phyloP scores from a whole-genome alignment of 164 flowering plant species.

The Magnolia kwangsiensis region DNA sequence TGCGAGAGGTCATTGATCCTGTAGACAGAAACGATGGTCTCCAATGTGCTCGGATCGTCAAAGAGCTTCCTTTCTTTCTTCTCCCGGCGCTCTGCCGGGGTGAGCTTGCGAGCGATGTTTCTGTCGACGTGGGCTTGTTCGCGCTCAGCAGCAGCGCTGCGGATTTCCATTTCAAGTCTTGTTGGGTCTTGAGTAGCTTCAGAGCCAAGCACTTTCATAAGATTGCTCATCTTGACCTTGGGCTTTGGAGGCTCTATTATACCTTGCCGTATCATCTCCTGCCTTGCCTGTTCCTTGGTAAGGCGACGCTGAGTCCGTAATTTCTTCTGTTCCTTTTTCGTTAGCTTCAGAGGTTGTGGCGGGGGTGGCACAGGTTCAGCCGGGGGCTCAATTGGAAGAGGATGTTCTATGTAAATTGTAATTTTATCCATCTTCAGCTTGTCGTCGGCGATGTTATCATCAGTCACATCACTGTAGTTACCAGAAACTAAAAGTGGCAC shows the following conservation, averaged over 20 bases:
- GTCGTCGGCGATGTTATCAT: conserved; percentile 32
- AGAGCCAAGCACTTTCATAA: conserved; percentile 95
- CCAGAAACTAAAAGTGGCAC: conserved; percentile 54
- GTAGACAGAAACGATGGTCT: conserved; percentile 82
- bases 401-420: conserved; percentile 85
- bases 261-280: conserved; percentile 98
- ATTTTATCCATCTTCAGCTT: conserved; percentile 69
- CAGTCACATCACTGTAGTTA: conserved; percentile 40
- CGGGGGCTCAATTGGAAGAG: conserved; percentile 95
- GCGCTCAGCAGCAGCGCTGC: conserved; percentile 97
- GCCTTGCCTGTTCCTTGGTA: conserved; percentile 84
- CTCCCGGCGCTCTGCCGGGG: conserved; percentile 95
- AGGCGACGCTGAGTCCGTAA: conserved; percentile 88
- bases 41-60: conserved; percentile 72
- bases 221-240: conserved; percentile 93
- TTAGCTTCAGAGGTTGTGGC: conserved; percentile 90
- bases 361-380: conserved; percentile 96
- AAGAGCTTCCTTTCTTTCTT: conserved; percentile 95
- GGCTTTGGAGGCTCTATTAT: conserved; percentile 91
- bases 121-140: conserved; percentile 97
- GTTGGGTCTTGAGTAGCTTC: conserved; percentile 99
- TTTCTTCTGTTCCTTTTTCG: conserved; percentile 96
- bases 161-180: conserved; percentile 83
- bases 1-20: conserved; percentile 77
- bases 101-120: conserved; percentile 90